Percentiles rank a stretch among this genome's conserved stretches.
Evolutionary conservation across 2,329 filamentous ascomycete species (phyloP).

Genomic region (Fusarium redolens): DNA sequence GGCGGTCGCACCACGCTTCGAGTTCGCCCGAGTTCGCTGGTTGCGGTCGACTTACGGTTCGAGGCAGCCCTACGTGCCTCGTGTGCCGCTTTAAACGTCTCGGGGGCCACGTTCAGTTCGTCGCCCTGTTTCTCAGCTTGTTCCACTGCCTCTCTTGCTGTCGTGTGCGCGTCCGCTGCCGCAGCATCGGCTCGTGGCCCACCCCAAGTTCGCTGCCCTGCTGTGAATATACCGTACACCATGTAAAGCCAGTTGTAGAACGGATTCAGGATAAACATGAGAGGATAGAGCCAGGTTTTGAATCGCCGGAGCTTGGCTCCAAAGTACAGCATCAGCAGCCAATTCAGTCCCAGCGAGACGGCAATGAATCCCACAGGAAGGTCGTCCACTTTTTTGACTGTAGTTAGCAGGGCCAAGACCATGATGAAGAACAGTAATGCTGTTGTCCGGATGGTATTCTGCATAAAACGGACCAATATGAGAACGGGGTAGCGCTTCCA

Average conservation of each 20-base stretch:
- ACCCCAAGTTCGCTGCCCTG: slow-evolving; percentile 94
- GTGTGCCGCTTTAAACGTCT: slow-evolving; percentile 77
- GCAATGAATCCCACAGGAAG: slow-evolving; percentile 94
- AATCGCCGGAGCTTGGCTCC: slow-evolving; percentile 86
- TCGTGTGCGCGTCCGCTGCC: slow-evolving; percentile 78
- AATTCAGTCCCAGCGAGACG: slow-evolving; percentile 92
- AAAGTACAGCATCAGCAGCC: slow-evolving; percentile 96
- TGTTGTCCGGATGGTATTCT: slow-evolving; percentile 95
- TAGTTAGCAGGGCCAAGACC: slow-evolving; percentile 86
- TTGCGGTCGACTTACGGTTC: slow-evolving; percentile 42
- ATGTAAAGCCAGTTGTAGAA: slow-evolving; percentile 99
- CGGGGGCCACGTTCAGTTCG: slow-evolving; percentile 88
- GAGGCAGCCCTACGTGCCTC: slow-evolving; percentile 58
- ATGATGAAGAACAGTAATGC: slow-evolving; percentile 95
- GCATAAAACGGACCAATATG: slow-evolving; percentile 88
- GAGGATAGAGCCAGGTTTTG: slow-evolving; percentile 93
- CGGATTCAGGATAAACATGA: slow-evolving; percentile 96
- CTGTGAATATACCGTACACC: slow-evolving; percentile 96
- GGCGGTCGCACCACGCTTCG: slow-evolving; percentile 77
- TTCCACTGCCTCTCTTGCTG: slow-evolving; percentile 85
- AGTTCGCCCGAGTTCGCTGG: slow-evolving; percentile 57
- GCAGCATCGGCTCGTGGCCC: slow-evolving; percentile 92
- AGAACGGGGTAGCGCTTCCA: slow-evolving; percentile 93
- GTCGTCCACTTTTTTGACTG: slow-evolving; percentile 79
- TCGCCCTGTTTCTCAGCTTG: slow-evolving; percentile 82